Percentiles rank a stretch among this genome's conserved stretches.
Evolutionary conservation across 2,329 filamentous ascomycete genomes (phyloP).

Genomic region (Beauveria pseudobassiana): DNA sequence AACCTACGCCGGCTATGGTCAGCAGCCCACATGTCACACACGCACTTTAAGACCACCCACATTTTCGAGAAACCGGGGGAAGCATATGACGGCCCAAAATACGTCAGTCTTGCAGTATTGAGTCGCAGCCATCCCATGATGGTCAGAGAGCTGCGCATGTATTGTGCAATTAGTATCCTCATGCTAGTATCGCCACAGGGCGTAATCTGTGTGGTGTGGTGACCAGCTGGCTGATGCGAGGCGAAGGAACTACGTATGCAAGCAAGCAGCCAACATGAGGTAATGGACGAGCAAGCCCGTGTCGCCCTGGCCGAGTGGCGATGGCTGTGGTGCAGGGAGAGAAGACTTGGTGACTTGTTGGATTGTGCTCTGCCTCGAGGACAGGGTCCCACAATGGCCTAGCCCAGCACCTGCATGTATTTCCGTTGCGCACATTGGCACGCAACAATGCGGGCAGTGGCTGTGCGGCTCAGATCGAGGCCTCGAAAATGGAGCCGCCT

Average conservation of each 20-base stretch:
- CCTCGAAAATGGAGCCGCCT: not conserved
- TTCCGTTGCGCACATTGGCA: not conserved
- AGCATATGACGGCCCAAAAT: constrained; percentile 5
- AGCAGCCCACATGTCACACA: constrained; percentile 8
- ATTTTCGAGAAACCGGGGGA: not conserved
- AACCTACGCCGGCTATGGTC: constrained; percentile 1
- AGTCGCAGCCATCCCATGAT: not conserved
- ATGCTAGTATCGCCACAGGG: not conserved
- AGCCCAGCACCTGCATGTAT: not conserved
- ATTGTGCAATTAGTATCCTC: not conserved
- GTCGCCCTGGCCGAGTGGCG: constrained; percentile 4
- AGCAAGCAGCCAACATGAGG: not conserved
- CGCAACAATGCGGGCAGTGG: not conserved
- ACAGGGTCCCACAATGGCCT: not conserved
- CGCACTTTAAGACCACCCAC: not conserved
- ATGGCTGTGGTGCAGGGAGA: not conserved
- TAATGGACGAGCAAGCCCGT: not conserved
- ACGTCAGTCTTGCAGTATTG: not conserved
- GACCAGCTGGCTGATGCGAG: constrained; percentile 8
- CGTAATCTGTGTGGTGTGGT: constrained; percentile 3
- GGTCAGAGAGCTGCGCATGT: not conserved
- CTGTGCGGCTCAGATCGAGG: constrained; percentile 4
- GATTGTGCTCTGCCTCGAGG: not conserved
- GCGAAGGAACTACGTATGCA: constrained; percentile 2
- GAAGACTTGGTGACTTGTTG: not conserved